Percentiles rank a stretch among this genome's conserved stretches.
These are phyloP conservation scores for Geranomyces variabilis DNA, from an alignment of 192 early-diverging fungal genomes.

Conservation along the genomic window DNA sequence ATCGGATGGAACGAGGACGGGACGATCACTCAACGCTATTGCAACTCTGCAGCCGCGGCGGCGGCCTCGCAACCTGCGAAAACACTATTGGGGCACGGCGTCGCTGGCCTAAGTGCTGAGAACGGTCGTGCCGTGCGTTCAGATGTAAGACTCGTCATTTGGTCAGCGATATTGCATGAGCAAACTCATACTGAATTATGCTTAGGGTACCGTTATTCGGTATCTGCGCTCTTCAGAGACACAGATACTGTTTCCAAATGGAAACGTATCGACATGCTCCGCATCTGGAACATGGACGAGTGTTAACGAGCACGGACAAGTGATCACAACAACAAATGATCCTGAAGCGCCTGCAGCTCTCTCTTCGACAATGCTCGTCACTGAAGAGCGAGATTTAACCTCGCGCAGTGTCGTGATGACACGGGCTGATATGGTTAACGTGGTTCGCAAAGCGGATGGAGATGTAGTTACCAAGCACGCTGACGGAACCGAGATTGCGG, in stretches of 20 bases:
- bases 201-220: slow-evolving; percentile 41
- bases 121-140: slow-evolving; percentile 24
- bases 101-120: neutral
- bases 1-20: neutral
- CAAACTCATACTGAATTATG: neutral
- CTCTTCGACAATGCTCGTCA: slow-evolving; percentile 15
- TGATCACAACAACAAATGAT: neutral
- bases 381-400: slow-evolving; percentile 32
- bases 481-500: slow-evolving; percentile 37
- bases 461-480: slow-evolving; percentile 34
- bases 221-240: slow-evolving; percentile 24
- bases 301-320: slow-evolving; percentile 3
- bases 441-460: slow-evolving; percentile 6
- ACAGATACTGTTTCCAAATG: slow-evolving; percentile 36
- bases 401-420: slow-evolving; percentile 30
- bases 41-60: neutral
- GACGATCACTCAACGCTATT: neutral
- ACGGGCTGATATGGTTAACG: slow-evolving; percentile 41
- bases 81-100: neutral
- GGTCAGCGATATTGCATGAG: neutral
- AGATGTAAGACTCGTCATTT: slow-evolving; percentile 26
- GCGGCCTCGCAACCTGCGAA: neutral
- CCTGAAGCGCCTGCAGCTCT: neutral
- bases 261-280: slow-evolving; percentile 28
- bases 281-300: slow-evolving; percentile 30